Conservation (phyloP, 1,284 basidiomycete genomes). For the Chiua sp. region DNA sequence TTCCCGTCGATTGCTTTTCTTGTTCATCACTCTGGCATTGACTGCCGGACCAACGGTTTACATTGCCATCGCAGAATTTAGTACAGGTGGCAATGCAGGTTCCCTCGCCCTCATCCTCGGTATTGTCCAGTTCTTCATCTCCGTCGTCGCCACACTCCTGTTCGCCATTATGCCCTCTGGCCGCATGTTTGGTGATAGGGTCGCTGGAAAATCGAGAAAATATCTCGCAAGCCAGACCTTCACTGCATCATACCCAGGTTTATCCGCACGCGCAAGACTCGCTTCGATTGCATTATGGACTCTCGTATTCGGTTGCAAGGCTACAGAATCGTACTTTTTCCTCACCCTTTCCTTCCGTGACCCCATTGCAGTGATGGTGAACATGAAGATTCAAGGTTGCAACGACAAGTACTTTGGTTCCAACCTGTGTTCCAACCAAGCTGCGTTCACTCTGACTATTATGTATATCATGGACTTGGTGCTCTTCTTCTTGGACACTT, state of each 20-base stretch:
- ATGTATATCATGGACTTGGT: slow-evolving; percentile 98
- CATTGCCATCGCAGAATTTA: slow-evolving; percentile 74
- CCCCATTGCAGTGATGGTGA: slow-evolving; percentile 89
- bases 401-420: slow-evolving; percentile 83
- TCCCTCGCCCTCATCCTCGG: slow-evolving; percentile 84
- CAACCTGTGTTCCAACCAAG: slow-evolving; percentile 85
- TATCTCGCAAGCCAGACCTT: slow-evolving; percentile 97
- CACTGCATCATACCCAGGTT: slow-evolving; percentile 87
- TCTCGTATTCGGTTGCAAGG: slow-evolving; percentile 93
- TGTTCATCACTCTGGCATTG: slow-evolving; percentile 82
- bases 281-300: slow-evolving; percentile 85
- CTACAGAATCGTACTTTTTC: slow-evolving; percentile 96
- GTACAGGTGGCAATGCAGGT: slow-evolving; percentile 57
- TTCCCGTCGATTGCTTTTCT: slow-evolving; percentile 84
- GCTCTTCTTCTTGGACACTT: slow-evolving; percentile 96
- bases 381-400: slow-evolving; percentile 92
- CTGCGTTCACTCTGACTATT: slow-evolving; percentile 90
- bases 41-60: slow-evolving; percentile 93
- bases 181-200: slow-evolving; percentile 94
- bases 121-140: slow-evolving; percentile 92
- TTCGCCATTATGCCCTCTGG: slow-evolving; percentile 92
- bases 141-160: slow-evolving; percentile 79
- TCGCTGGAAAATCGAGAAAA: slow-evolving; percentile 91
- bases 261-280: slow-evolving; percentile 64
- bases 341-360: slow-evolving; percentile 91